phyloP scores from a whole-genome alignment of 371 early-diverging fungal species.

The Rhizomucor pusillus region DNA sequence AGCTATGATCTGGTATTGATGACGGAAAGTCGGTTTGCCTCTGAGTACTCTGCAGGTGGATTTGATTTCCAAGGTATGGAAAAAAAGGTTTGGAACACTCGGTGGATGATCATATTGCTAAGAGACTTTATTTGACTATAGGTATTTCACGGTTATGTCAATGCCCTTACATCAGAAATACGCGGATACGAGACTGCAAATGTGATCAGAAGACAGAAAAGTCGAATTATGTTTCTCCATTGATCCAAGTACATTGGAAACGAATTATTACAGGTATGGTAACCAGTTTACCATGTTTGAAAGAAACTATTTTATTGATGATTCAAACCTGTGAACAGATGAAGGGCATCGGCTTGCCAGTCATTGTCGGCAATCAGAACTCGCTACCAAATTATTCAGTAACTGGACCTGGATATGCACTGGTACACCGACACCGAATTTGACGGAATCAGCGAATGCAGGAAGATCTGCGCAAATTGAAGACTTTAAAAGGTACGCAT shows the following conservation, averaged over 20 bases:
- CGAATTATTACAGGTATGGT: conserved; percentile 74
- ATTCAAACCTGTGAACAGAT: conserved; percentile 12
- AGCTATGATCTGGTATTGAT: conserved; percentile 66
- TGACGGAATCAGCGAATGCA: conserved; percentile 38
- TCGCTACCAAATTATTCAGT: conserved; percentile 56
- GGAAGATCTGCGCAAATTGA: conserved; percentile 1
- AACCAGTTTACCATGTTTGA: no score
- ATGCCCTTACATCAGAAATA: conserved; percentile 31
- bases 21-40: conserved; percentile 57
- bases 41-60: conserved; percentile 55
- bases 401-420: conserved; percentile 79
- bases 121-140: neutral
- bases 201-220: conserved; percentile 1
- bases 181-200: neutral
- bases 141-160: conserved; percentile 32
- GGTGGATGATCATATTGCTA: no score
- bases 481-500: conserved; percentile 8
- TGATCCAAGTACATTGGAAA: conserved; percentile 71
- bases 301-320: no score
- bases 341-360: conserved; percentile 32
- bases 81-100: neutral
- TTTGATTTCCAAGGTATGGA: conserved; percentile 39
- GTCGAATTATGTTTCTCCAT: conserved; percentile 43
- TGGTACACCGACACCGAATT: conserved; percentile 64
- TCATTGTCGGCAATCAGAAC: conserved; percentile 35